Conservation (phyloP, 768 basidiomycete species). For the Lentinula sp. region DNA sequence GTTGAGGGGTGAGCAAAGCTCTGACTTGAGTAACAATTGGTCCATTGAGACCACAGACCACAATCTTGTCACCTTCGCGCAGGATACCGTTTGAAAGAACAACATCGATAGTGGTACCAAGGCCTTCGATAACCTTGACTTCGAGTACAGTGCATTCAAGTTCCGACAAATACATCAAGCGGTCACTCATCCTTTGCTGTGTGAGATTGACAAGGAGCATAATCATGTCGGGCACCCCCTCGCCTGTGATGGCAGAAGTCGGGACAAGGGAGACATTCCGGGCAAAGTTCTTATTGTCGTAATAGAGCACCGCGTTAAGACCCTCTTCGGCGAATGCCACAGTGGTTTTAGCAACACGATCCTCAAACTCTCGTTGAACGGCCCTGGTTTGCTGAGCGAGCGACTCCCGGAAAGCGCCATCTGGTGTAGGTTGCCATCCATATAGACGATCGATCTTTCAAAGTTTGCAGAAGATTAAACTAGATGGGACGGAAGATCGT, state of each 20-base stretch:
- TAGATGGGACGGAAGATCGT: not conserved
- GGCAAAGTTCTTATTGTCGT: slow-evolving; percentile 94
- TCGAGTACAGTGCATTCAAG: slow-evolving; percentile 97
- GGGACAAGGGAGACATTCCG: slow-evolving; percentile 95
- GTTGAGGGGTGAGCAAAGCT: slow-evolving; percentile 93
- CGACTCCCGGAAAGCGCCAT: slow-evolving; percentile 90
- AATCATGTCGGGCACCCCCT: slow-evolving; percentile 99
- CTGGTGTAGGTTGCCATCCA: slow-evolving; percentile 86
- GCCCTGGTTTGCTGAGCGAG: slow-evolving; percentile 72
- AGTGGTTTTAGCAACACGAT: slow-evolving; percentile 77
- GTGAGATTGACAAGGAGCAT: slow-evolving; percentile 96
- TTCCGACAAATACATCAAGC: slow-evolving; percentile 96
- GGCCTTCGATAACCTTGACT: slow-evolving; percentile 97
- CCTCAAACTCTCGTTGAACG: slow-evolving; percentile 90
- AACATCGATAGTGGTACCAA: slow-evolving; percentile 97
- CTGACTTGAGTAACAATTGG: slow-evolving; percentile 94
- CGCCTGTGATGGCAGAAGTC: slow-evolving; percentile 96
- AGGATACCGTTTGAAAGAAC: slow-evolving; percentile 92
- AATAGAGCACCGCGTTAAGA: slow-evolving; percentile 91
- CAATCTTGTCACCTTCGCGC: slow-evolving; percentile 88
- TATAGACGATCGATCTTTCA: slow-evolving; percentile 94
- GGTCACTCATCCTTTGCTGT: slow-evolving; percentile 95
- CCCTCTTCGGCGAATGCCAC: slow-evolving; percentile 98
- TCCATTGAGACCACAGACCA: slow-evolving; percentile 95
- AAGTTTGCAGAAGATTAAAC: slow-evolving; percentile 6